Conservation (phyloP, 2,329 filamentous ascomycete genomes). For the Cladorrhinum sp. region DNA sequence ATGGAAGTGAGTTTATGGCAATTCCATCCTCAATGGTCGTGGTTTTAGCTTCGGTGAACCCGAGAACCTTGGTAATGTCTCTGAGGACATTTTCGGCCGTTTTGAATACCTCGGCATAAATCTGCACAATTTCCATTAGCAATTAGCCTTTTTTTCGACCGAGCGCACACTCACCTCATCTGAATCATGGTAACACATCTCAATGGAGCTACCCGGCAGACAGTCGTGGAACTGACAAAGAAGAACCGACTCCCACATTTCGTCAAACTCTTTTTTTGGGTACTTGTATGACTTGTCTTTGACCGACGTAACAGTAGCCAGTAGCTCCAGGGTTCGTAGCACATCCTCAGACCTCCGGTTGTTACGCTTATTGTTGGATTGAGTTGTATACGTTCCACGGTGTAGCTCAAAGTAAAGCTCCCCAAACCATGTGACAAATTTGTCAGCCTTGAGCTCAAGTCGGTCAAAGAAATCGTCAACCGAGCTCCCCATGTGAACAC, state of each 20-base stretch:
- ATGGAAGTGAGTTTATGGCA: slow-evolving; percentile 82
- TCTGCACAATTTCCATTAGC: slow-evolving; percentile 39
- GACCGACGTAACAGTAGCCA: slow-evolving; percentile 82
- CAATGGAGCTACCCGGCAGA: slow-evolving; percentile 88
- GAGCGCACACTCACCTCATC: slow-evolving; percentile 57
- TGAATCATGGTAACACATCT: slow-evolving; percentile 97
- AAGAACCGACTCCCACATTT: slow-evolving; percentile 90
- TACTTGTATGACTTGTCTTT: slow-evolving; percentile 75
- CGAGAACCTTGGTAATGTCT: slow-evolving; percentile 66
- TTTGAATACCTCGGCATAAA: slow-evolving; percentile 80
- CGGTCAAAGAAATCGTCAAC: slow-evolving; percentile 93
- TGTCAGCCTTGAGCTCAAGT: slow-evolving; percentile 72
- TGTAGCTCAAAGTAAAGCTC: slow-evolving; percentile 98
- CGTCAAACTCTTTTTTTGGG: slow-evolving; percentile 88
- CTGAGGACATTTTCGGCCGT: slow-evolving; percentile 70
- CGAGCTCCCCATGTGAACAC: slow-evolving; percentile 81
- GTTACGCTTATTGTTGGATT: slow-evolving; percentile 94
- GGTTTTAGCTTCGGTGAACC: slow-evolving; percentile 49
- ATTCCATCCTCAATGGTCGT: slow-evolving; percentile 48
- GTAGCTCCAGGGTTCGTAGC: slow-evolving; percentile 81
- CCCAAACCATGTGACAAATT: slow-evolving; percentile 94
- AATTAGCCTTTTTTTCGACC: slow-evolving; percentile 2
- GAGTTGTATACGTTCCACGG: slow-evolving; percentile 94
- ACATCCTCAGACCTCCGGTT: slow-evolving; percentile 84
- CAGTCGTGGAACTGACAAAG: slow-evolving; percentile 98